Base-by-base conservation (phyloP, 805 yeast genomes). In the Schwanniomyces occidentalis region DNA sequence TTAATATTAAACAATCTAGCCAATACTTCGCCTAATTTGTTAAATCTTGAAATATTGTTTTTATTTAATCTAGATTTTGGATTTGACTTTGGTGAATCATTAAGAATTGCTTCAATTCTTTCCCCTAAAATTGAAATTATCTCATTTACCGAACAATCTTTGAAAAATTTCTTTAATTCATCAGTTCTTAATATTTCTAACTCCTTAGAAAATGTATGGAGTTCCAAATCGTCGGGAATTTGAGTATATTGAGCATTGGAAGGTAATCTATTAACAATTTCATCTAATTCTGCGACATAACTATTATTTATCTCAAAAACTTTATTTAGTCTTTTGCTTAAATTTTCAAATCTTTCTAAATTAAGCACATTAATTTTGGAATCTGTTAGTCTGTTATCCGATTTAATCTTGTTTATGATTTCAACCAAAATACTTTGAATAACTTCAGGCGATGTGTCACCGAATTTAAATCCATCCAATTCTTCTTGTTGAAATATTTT, bases 221-320 rank as follows among this genome's bases (percentile, higher is more conserved):
- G 30, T 10, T 39, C 33, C 18, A 44, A 35, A 23, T 37, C 37
- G 24, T 48, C 47, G 5, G 51, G 51, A 24, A 46, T 45, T 39
- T 46, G 51, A 7, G 25, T 32, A 18, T 46, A 46, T 24, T 27
- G 24, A 4, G 12, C 21, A 7, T 16, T 13, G 13, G 12, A 9
- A 3, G 22, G 12, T n/a, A n/a, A n/a, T 19, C 13, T 12, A 6
- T 14, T 21, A 16, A 14, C 8, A 9, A 27, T 20, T 10, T 20
- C 31, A 31, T 39, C 42, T 23, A 39, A 22, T 5, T 23, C 29
- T 12, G 27, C 31, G n/a, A 33, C 28, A 18, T 31, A 73, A 1
- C 82, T 82, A 9, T 82, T 80, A 42, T 80, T 79, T 23, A 75
- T 44, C 18, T 58, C 52, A 51, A 6, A 78, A 63, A 27, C 64